Conservation (phyloP, 129 eudicot genomes). For the Dittrichia graveolens region DNA sequence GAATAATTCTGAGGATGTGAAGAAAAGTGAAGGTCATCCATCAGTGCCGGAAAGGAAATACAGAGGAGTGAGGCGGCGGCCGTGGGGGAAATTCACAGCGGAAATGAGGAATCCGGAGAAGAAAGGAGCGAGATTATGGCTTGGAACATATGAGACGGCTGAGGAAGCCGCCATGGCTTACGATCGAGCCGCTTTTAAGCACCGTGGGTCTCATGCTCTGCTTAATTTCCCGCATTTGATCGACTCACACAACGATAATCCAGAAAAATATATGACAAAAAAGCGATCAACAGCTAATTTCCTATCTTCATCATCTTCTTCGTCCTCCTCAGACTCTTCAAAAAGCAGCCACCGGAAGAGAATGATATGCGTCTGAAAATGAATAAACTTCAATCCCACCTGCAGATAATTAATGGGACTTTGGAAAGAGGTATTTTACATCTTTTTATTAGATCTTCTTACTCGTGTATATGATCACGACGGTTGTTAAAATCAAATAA, state of each 20-base stretch:
- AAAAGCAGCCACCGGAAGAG: neutral
- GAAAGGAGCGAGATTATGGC: slow-evolving; percentile 31
- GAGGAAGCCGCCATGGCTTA: slow-evolving; percentile 33
- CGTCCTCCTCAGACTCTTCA: neutral
- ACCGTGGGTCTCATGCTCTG: slow-evolving; percentile 32
- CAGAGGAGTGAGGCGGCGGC: slow-evolving; percentile 32
- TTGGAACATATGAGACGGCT: slow-evolving; percentile 25
- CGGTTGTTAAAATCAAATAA: no score
- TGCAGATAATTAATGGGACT: neutral
- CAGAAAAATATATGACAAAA: slow-evolving; percentile 9
- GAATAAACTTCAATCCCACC: neutral
- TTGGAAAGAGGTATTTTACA: no score
- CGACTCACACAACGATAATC: slow-evolving; percentile 20
- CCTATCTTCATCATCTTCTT: slow-evolving; percentile 1
- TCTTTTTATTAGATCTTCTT: no score
- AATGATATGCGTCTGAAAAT: neutral
- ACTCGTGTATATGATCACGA: no score
- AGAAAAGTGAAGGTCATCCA: neutral
- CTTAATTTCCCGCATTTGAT: slow-evolving; percentile 33
- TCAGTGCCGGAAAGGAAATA: neutral
- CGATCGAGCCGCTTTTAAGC: slow-evolving; percentile 30
- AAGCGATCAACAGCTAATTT: neutral
- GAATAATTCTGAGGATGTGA: neutral
- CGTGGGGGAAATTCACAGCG: slow-evolving; percentile 32
- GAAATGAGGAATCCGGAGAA: slow-evolving; percentile 30